Conservation (phyloP, 345 rosid genomes). For the Arabidopsis arenosa region DNA sequence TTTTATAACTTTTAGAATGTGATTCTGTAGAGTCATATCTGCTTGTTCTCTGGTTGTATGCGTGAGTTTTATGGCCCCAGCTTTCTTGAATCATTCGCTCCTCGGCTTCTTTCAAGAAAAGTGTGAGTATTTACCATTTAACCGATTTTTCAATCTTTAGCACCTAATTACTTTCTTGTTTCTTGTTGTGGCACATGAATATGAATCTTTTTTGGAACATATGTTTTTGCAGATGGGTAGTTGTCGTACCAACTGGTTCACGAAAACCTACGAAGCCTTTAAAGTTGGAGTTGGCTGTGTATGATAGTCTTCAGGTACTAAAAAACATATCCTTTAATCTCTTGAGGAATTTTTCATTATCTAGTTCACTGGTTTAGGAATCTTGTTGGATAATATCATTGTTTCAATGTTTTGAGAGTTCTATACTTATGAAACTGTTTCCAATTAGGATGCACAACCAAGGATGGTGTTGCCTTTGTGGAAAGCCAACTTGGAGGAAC, state of each 20-base stretch:
- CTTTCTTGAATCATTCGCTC: conserved; percentile 71
- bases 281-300: conserved; percentile 77
- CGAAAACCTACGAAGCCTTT: conserved; percentile 57
- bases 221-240: conserved; percentile 72
- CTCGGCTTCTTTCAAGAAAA: conserved; percentile 72
- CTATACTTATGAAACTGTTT: conserved; percentile 13
- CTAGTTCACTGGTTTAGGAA: not conserved
- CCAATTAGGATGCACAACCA: conserved; percentile 75
- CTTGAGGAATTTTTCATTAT: not conserved
- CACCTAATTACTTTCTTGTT: not conserved
- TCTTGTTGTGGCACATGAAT: not conserved
- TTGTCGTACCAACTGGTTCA: conserved; percentile 73
- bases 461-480: conserved; percentile 63
- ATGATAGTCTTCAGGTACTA: conserved; percentile 64
- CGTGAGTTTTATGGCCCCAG: conserved; percentile 79
- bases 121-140: conserved; percentile 54
- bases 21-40: conserved; percentile 60
- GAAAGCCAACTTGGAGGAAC: conserved; percentile 76
- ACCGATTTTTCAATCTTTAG: too few relatives aligned
- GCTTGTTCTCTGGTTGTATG: conserved; percentile 87
- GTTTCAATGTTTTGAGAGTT: not conserved
- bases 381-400: not conserved
- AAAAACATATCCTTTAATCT: not conserved
- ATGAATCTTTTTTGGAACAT: not conserved
- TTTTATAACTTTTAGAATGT: not conserved